Evolutionary conservation across 2,329 filamentous ascomycete species (phyloP).

Genomic region (Microsporum audouinii): DNA sequence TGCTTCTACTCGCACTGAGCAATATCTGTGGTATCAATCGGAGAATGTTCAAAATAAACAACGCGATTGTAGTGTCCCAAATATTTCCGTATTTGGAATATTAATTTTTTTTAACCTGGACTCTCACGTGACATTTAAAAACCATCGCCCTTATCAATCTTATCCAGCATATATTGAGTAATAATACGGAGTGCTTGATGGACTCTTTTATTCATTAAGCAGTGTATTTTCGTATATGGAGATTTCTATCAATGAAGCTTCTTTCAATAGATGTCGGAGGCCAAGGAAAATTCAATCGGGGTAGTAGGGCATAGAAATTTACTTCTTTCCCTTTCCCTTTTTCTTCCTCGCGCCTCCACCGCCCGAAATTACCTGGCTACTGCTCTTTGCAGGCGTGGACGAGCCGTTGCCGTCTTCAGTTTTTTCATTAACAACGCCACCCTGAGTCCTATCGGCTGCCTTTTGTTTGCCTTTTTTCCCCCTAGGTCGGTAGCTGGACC

Average conservation of each 20-base stretch:
- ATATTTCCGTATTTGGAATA: background rate
- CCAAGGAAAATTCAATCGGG: background rate
- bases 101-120: background rate
- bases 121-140: background rate
- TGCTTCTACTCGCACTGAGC: background rate
- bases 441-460: conserved; percentile 67
- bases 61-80: background rate
- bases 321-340: conserved; percentile 33
- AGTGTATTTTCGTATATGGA: background rate
- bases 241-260: background rate
- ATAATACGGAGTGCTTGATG: background rate
- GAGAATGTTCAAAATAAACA: background rate
- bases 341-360: conserved; percentile 35
- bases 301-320: background rate
- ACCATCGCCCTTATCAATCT: background rate
- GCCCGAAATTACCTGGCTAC: conserved; percentile 27
- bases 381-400: conserved; percentile 21
- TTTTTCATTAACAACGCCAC: conserved; percentile 66
- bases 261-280: background rate
- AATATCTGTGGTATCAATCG: background rate
- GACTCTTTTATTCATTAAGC: background rate
- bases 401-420: conserved; percentile 41
- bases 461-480: conserved; percentile 86
- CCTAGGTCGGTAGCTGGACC: conserved; percentile 79
- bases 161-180: background rate